A percentile compares a stretch with the other conserved stretches of the same genome.
phyloP scores from a whole-genome alignment of 2,329 filamentous ascomycete genomes.

The Sphaerulina populicola region DNA sequence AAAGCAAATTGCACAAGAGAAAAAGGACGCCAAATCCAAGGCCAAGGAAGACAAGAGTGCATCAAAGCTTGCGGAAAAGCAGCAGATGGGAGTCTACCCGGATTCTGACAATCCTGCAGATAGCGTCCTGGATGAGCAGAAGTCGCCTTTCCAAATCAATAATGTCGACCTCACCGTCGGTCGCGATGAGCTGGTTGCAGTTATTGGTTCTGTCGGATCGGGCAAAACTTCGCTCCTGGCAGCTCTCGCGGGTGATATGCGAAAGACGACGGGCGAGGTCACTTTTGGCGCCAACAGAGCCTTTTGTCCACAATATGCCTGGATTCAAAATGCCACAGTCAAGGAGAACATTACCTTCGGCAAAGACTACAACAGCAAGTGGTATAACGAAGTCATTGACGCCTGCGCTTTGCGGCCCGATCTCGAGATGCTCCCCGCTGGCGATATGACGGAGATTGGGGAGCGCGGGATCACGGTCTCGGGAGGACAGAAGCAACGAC shows the following conservation, averaged over 20 bases:
- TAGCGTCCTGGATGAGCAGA: constrained; percentile 47
- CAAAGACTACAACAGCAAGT: constrained; percentile 59
- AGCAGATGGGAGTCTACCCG: constrained; percentile 19
- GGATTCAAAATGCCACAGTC: constrained; percentile 89
- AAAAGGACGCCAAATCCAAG: constrained; percentile 37
- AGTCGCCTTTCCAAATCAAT: constrained; percentile 64
- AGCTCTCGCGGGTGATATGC: constrained; percentile 89
- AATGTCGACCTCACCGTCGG: constrained; percentile 60
- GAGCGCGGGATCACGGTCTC: constrained; percentile 93
- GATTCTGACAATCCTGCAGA: constrained; percentile 18
- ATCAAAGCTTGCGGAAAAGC: constrained; percentile 17
- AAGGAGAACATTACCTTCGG: constrained; percentile 88
- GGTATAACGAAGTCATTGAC: constrained; percentile 78
- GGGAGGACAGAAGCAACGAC: constrained; percentile 86
- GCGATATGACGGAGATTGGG: constrained; percentile 85
- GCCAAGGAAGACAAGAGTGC: constrained; percentile 33
- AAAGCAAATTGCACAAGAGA: constrained; percentile 38
- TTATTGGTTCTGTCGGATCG: constrained; percentile 82
- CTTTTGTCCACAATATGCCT: constrained; percentile 93
- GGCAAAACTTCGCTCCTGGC: constrained; percentile 86
- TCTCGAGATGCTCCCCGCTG: constrained; percentile 83
- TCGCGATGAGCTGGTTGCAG: constrained; percentile 67
- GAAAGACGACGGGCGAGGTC: constrained; percentile 65
- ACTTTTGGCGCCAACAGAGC: constrained; percentile 70
- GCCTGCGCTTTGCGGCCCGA: constrained; percentile 80